Evolutionary conservation across 2,329 filamentous ascomycete genomes (phyloP).

Genomic region (Fusarium newnesense): DNA sequence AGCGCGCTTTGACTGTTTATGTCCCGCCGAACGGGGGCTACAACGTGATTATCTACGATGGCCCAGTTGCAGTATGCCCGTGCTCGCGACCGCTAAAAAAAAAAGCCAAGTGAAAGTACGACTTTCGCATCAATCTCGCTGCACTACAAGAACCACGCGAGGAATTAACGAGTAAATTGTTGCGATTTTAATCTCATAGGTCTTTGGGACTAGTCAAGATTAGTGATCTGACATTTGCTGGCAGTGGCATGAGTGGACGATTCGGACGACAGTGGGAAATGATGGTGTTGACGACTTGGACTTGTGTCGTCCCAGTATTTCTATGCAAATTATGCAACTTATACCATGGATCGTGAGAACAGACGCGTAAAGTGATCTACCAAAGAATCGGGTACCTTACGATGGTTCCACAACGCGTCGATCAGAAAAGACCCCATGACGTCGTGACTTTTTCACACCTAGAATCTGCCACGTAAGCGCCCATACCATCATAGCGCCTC

Average conservation of each 20-base stretch:
- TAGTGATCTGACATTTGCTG: neutral
- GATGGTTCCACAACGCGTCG: neutral
- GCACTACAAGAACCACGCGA: neutral
- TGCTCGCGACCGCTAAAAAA: neutral
- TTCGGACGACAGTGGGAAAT: neutral
- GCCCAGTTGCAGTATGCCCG: neutral
- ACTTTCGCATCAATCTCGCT: neutral
- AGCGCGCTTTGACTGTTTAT: neutral
- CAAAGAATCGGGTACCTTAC: neutral
- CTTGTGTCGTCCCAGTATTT: too few relatives aligned
- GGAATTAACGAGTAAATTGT: neutral
- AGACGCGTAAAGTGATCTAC: neutral
- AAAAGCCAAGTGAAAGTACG: neutral
- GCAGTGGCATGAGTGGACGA: neutral
- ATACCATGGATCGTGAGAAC: neutral
- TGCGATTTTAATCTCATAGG: neutral
- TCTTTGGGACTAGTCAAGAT: neutral
- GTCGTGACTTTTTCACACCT: neutral
- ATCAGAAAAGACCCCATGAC: slow-evolving; percentile 13
- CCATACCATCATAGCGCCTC: neutral
- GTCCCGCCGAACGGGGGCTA: neutral
- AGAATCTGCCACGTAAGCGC: slow-evolving; percentile 20
- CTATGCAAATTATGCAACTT: neutral
- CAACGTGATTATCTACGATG: neutral
- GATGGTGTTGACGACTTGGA: neutral